Percentiles rank a stretch among this genome's conserved stretches.
These are phyloP conservation scores for Hypomyces perniciosus DNA, from an alignment of 2,329 filamentous ascomycete species.

Conservation along the genomic window DNA sequence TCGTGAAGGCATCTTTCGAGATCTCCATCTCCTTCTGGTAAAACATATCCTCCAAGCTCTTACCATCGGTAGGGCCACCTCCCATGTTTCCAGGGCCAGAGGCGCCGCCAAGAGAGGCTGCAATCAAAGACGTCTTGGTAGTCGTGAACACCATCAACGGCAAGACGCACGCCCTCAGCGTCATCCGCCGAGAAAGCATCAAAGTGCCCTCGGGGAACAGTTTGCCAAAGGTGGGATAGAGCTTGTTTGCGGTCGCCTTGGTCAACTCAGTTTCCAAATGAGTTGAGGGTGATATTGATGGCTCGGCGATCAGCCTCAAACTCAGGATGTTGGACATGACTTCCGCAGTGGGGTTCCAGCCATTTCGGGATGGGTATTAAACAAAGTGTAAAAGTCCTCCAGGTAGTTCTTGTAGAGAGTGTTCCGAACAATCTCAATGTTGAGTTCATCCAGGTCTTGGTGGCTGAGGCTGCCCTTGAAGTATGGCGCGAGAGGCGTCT, in stretches of 20 bases:
- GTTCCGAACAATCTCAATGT: slow-evolving; percentile 98
- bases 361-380: slow-evolving; percentile 79
- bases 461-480: slow-evolving; percentile 97
- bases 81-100: slow-evolving; percentile 78
- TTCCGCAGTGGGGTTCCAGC: slow-evolving; percentile 77
- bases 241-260: slow-evolving; percentile 93
- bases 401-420: slow-evolving; percentile 99
- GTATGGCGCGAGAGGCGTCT: slow-evolving; percentile 91
- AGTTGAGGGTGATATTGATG: slow-evolving; percentile 99
- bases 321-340: slow-evolving; percentile 90
- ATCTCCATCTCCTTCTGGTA: slow-evolving; percentile 99
- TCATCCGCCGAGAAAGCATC: slow-evolving; percentile 96
- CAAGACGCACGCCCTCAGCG: slow-evolving; percentile 85
- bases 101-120: slow-evolving; percentile 69
- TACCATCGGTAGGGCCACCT: slow-evolving; percentile 71
- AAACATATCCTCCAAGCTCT: slow-evolving; percentile 94
- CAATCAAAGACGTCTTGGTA: slow-evolving; percentile 92
- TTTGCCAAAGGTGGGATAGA: slow-evolving; percentile 87
- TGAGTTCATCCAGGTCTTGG: slow-evolving; percentile 95
- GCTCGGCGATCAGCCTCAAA: slow-evolving; percentile 95
- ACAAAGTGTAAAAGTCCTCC: slow-evolving; percentile 95
- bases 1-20: slow-evolving; percentile 88
- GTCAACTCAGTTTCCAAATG: slow-evolving; percentile 95
- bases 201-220: slow-evolving; percentile 90
- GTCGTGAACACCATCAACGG: slow-evolving; percentile 86